A percentile compares a stretch with the other conserved stretches of the same genome.
Conservation (phyloP, 768 basidiomycete species). For the Lentinula sp. region DNA sequence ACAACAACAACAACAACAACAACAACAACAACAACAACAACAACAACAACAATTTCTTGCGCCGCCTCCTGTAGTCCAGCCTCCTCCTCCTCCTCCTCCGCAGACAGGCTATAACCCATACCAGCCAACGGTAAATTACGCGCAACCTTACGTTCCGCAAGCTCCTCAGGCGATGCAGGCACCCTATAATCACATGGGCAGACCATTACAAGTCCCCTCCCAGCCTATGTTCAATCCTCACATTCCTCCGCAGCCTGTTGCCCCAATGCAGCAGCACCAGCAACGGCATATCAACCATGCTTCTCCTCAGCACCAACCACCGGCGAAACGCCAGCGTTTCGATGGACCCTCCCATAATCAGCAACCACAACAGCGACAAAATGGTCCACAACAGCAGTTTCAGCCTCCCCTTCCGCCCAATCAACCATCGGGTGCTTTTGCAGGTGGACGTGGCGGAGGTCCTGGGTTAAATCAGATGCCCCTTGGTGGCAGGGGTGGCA, state of each 20-base stretch:
- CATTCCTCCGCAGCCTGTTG: slow-evolving; percentile 14
- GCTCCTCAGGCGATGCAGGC: slow-evolving; percentile 48
- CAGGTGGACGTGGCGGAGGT: slow-evolving; percentile 16
- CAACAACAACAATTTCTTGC: slow-evolving; percentile 45
- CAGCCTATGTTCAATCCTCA: slow-evolving; percentile 10
- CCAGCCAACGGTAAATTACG: slow-evolving; percentile 61
- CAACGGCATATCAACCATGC: slow-evolving; percentile 51
- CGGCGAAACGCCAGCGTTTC: slow-evolving; percentile 87
- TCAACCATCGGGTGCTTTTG: slow-evolving; percentile 30
- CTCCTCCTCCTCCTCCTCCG: slow-evolving; percentile 49
- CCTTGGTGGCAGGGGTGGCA: slow-evolving; percentile 16
- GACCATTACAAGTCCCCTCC: slow-evolving; percentile 23
- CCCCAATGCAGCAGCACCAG: slow-evolving; percentile 36
- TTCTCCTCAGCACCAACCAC: slow-evolving; percentile 79
- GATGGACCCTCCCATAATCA: slow-evolving; percentile 65
- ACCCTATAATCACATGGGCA: slow-evolving; percentile 37
- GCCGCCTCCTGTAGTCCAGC: slow-evolving; percentile 45
- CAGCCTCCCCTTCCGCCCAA: slow-evolving; percentile 49
- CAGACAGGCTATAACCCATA: slow-evolving; percentile 71
- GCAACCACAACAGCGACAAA: slow-evolving; percentile 37
- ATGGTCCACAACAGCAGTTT: slow-evolving; percentile 63
- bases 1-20: slow-evolving; percentile 36
- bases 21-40: slow-evolving; percentile 37
- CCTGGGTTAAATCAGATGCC: slow-evolving; percentile 24
- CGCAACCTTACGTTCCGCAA: slow-evolving; percentile 65